Base-by-base conservation (phyloP, 2,329 filamentous ascomycete genomes). In the Calonectria fujianensis region DNA sequence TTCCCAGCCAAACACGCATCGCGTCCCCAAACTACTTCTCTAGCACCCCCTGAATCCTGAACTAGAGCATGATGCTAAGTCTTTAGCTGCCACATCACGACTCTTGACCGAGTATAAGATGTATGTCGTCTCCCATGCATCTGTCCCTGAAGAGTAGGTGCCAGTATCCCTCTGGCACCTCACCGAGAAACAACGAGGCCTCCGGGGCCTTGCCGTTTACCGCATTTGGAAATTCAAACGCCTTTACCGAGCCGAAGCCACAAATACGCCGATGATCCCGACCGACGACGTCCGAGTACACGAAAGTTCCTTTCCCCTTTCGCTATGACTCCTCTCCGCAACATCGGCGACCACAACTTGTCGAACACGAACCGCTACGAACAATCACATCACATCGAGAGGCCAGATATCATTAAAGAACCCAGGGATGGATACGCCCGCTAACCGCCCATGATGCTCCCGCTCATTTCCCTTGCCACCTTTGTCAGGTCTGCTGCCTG, bases 81-180 rank as follows among this genome's bases (percentile, higher is more conserved):
- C 2, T n/a, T 59, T 31, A 37, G 29, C 54, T 37, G 13, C 18
- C 35, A 27, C 20, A 39, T 35, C 0, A 35, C 3, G 32, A 24
- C 32, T 37, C 32, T 59, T 35, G 32, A 14, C 14, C 54, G 54
- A 59, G 32, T 59, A 59, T 59, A 59, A 59, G 54, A 59, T 39
- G 32, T 9, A 39, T 37, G 29, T 35, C 6, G 32, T 27, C 31
- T 37, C 54, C 32, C 32, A 59, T 59, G 54, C 54, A 59, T 24
- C 54, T 16, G 20, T 59, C 54, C 32, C n/a, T 39, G 32, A 59
- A 37, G n/a, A 59, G 54, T 10, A 48, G 10, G 45, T 24, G 45
- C 6, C 45, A 11, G n/a, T 16, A 10, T 24, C 32, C n/a, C n/a
- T 59, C 32, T 20, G 32, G 4, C 20, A 37, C 11, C 13, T 59